Conservation (phyloP, 2,329 filamentous ascomycete genomes). For the Microcyclospora pomicola region DNA sequence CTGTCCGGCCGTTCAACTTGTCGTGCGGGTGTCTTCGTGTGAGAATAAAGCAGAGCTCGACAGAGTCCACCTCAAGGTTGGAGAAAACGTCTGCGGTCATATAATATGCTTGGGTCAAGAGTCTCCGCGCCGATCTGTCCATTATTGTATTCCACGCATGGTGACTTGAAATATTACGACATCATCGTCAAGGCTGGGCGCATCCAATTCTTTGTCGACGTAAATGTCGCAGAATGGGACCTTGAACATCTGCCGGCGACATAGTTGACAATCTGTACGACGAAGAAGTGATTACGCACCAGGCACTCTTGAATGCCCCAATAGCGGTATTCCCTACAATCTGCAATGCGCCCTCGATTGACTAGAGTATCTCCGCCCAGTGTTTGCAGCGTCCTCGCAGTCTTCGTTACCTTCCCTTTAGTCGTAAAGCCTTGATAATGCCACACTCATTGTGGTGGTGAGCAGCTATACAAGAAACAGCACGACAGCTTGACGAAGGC, state of each 20-base stretch:
- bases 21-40: slow-evolving; percentile 3
- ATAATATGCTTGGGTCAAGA: slow-evolving; percentile 1
- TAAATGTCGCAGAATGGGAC: slow-evolving; percentile 12
- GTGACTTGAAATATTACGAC: slow-evolving; percentile 9
- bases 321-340: too few relatives aligned
- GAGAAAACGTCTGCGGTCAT: slow-evolving; percentile 3
- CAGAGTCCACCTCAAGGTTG: slow-evolving; percentile 4
- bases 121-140: slow-evolving; percentile 1
- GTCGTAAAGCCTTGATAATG: too few relatives aligned
- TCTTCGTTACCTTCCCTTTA: too few relatives aligned
- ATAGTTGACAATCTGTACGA: slow-evolving; percentile 4
- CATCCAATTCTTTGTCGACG: slow-evolving; percentile 9
- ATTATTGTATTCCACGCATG: slow-evolving; percentile 12
- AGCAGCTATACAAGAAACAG: too few relatives aligned
- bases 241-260: slow-evolving; percentile 1
- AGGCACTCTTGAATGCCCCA: slow-evolving; percentile 1
- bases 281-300: slow-evolving; percentile 4
- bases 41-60: slow-evolving; percentile 8
- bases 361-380: too few relatives aligned
- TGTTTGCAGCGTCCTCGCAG: too few relatives aligned
- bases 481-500: too few relatives aligned
- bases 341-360: too few relatives aligned
- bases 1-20: slow-evolving; percentile 1
- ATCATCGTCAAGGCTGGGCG: slow-evolving; percentile 8
- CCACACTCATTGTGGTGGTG: too few relatives aligned